These are phyloP conservation scores for Annulohypoxylon moriforme DNA, from an alignment of 495 filamentous ascomycete genomes.

Conservation along the genomic window DNA sequence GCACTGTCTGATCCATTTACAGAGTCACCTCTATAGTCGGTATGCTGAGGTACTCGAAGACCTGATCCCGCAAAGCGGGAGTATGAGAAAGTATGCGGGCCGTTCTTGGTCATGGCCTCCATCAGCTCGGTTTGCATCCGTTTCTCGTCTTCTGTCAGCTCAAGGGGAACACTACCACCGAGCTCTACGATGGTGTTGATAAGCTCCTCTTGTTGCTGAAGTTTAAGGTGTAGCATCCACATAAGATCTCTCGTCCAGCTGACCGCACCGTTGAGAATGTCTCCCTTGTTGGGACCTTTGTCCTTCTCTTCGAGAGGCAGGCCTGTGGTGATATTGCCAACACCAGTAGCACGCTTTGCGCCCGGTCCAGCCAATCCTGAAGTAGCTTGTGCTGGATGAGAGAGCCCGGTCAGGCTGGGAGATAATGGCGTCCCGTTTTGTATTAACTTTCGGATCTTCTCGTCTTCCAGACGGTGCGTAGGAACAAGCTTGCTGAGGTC, in stretches of 20 bases:
- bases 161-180: conserved; percentile 80
- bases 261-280: conserved; percentile 96
- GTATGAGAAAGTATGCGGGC: conserved; percentile 78
- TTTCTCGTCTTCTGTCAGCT: conserved; percentile 89
- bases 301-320: conserved; percentile 96
- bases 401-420: conserved; percentile 72
- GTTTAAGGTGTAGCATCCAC: conserved; percentile 90
- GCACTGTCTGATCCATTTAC: conserved; percentile 58
- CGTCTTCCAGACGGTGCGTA: conserved; percentile 91
- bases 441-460: conserved; percentile 94
- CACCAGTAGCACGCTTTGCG: conserved; percentile 78
- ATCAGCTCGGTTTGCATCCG: conserved; percentile 93
- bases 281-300: conserved; percentile 98
- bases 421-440: conserved; percentile 90
- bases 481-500: conserved; percentile 95
- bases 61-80: conserved; percentile 85
- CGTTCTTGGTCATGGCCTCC: conserved; percentile 83
- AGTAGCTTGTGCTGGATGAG: conserved; percentile 78
- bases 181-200: conserved; percentile 75
- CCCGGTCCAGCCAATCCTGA: conserved; percentile 87
- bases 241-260: conserved; percentile 97
- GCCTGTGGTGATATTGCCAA: conserved; percentile 90
- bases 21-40: conserved; percentile 86
- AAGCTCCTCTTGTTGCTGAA: conserved; percentile 88
- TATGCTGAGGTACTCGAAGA: conserved; percentile 91